Conservation (phyloP, 192 early-diverging fungal genomes). For the Coemansia sp. region DNA sequence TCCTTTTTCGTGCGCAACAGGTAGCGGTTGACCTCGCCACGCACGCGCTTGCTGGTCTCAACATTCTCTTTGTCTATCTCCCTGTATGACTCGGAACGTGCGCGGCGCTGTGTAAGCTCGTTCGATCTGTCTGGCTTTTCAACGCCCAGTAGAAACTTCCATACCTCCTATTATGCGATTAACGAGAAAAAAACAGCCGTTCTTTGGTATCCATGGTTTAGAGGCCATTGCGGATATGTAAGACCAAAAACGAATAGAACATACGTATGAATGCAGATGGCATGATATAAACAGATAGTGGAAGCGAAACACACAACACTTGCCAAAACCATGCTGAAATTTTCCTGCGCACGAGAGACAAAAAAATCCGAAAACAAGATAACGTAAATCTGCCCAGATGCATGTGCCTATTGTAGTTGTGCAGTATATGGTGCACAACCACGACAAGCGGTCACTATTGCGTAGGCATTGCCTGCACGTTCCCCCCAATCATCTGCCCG, state of each 20-base stretch:
- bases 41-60: constrained; percentile 69
- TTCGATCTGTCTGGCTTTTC: constrained; percentile 77
- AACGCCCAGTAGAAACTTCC: constrained; percentile 85
- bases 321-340: neutral
- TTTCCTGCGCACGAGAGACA: neutral
- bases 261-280: neutral
- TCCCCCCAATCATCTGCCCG: neutral
- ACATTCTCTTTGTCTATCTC: constrained; percentile 69
- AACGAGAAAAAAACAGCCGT: neutral
- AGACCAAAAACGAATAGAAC: neutral
- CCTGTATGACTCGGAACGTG: constrained; percentile 65
- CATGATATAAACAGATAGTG: neutral
- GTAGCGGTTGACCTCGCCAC: constrained; percentile 75
- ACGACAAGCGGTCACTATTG: neutral
- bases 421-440: neutral
- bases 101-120: constrained; percentile 64
- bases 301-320: neutral
- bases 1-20: constrained; percentile 45
- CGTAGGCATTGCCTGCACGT: neutral
- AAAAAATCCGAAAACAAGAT: neutral
- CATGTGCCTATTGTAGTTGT: neutral
- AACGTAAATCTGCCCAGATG: neutral
- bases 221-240: neutral
- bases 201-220: neutral
- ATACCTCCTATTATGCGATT: constrained; percentile 63